phyloP scores from a whole-genome alignment of 305 asterid genomes.

The Fraxinus platypoda region DNA sequence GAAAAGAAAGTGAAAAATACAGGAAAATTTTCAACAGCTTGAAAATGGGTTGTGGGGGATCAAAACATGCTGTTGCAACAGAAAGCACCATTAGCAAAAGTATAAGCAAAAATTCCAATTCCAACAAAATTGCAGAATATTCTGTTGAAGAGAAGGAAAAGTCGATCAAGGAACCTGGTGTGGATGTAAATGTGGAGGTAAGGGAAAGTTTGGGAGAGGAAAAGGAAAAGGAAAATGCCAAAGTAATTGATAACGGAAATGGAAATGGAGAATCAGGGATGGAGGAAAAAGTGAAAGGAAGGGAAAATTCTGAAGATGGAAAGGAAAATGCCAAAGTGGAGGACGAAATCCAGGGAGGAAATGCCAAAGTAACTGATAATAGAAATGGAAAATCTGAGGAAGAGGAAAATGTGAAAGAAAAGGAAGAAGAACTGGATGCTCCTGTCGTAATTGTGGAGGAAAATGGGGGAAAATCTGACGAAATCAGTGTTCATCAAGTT shows the following conservation, averaged over 20 bases:
- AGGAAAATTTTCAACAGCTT: conserved; percentile 5
- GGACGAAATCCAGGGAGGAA: neutral
- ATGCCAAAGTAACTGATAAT: neutral
- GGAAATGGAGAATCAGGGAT: neutral
- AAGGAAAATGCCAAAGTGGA: neutral
- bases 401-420: neutral
- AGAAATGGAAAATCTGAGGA: neutral
- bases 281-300: neutral
- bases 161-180: neutral
- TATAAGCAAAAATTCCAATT: neutral
- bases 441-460: neutral
- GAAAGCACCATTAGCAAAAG: conserved; percentile 26
- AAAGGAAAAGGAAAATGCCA: neutral
- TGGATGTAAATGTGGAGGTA: neutral
- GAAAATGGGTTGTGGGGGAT: conserved; percentile 77
- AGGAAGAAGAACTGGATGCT: neutral
- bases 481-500: neutral
- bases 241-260: neutral
- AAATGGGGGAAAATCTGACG: neutral
- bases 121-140: neutral
- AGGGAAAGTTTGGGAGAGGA: neutral
- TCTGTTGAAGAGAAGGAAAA: neutral
- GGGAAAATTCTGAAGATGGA: neutral
- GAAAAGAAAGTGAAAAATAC: neutral
- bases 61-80: conserved; percentile 75